These are phyloP conservation scores for Rhododendron simsii DNA, from an alignment of 148 eudicot species.

Conservation along the genomic window DNA sequence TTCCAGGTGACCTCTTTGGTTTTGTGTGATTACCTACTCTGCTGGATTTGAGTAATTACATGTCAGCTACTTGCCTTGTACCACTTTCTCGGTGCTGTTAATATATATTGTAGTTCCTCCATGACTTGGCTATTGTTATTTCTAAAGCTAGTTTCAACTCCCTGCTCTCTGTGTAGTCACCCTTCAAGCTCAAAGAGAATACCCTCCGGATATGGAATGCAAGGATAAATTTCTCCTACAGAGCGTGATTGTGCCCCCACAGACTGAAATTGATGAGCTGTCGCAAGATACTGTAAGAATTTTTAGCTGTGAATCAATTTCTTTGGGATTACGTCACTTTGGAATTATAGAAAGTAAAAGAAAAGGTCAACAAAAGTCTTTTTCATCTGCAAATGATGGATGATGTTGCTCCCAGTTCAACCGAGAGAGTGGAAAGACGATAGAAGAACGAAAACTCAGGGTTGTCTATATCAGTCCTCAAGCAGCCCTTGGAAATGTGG, in stretches of 20 bases:
- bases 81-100: neutral
- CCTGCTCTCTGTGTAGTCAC: constrained; percentile 54
- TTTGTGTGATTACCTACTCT: neutral
- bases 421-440: constrained; percentile 64
- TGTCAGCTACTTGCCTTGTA: neutral
- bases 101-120: neutral
- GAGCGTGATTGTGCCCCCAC: constrained; percentile 59
- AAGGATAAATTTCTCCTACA: constrained; percentile 94
- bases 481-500: constrained; percentile 33
- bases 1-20: neutral
- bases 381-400: constrained; percentile 5
- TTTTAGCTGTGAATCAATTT: neutral
- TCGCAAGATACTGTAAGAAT: constrained; percentile 67
- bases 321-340: neutral
- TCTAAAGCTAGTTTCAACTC: constrained; percentile 11
- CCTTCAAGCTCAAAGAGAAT: constrained; percentile 84
- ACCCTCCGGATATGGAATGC: constrained; percentile 78
- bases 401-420: constrained; percentile 47
- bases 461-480: constrained; percentile 56
- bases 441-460: constrained; percentile 79
- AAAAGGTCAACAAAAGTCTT: constrained; percentile 3
- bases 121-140: neutral
- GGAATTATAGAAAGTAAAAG: neutral
- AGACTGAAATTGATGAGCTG: constrained; percentile 66
- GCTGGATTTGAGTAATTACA: neutral